Percentiles rank a stretch among this genome's conserved stretches.
These are phyloP conservation scores for Taiozyma onychis DNA, from an alignment of 1,139 yeast species.

Conservation along the genomic window DNA sequence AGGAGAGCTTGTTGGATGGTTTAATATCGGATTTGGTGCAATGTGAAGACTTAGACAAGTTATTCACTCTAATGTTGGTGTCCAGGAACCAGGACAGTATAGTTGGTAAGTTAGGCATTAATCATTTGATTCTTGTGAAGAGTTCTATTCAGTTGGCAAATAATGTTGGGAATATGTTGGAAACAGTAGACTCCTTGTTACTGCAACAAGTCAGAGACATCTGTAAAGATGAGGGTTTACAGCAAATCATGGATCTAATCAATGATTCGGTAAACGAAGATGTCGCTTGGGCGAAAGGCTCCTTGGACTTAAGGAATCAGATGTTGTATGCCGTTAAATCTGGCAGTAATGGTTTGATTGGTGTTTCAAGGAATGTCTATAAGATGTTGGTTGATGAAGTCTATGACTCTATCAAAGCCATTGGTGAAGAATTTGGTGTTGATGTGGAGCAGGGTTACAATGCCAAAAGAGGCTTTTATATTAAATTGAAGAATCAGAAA, in stretches of 20 bases:
- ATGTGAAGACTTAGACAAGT: slow-evolving; percentile 33
- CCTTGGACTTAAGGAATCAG: slow-evolving; percentile 38
- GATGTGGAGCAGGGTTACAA: slow-evolving; percentile 32
- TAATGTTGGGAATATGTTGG: slow-evolving; percentile 17
- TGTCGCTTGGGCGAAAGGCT: slow-evolving; percentile 35
- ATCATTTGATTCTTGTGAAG: slow-evolving; percentile 34
- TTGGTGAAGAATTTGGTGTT: slow-evolving; percentile 24
- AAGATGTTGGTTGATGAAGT: slow-evolving; percentile 34
- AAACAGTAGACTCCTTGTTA: slow-evolving; percentile 14
- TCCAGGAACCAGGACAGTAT: slow-evolving; percentile 16
- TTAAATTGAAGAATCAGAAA: slow-evolving; percentile 24
- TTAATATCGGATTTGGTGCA: slow-evolving; percentile 25
- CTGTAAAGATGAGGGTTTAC: slow-evolving; percentile 24
- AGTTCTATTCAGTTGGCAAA: slow-evolving; percentile 24
- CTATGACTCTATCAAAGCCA: slow-evolving; percentile 20
- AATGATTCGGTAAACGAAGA: slow-evolving; percentile 34
- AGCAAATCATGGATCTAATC: slow-evolving; percentile 24
- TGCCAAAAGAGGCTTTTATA: slow-evolving; percentile 33
- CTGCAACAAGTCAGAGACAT: slow-evolving; percentile 29
- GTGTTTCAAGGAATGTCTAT: slow-evolving; percentile 38
- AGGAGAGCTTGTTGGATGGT: slow-evolving; percentile 17
- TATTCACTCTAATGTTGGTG: slow-evolving; percentile 28
- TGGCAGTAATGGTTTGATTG: slow-evolving; percentile 41
- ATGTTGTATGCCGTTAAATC: slow-evolving; percentile 38
- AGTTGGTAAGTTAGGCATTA: slow-evolving; percentile 19